phyloP scores from a whole-genome alignment of 1,139 yeast species.

The Blastobotrys apis region DNA sequence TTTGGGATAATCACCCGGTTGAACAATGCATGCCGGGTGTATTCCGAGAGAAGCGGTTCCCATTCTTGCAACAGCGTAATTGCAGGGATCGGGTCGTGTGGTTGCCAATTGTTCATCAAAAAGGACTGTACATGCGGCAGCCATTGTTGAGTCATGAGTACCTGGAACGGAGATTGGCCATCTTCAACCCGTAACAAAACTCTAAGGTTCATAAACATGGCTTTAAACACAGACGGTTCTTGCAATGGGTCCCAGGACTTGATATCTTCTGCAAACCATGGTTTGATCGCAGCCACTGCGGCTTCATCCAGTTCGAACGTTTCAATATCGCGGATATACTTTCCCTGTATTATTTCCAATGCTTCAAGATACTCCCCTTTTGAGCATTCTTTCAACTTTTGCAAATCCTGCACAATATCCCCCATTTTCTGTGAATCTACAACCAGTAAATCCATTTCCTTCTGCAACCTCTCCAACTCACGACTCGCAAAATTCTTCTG shows the following conservation, averaged over 20 bases:
- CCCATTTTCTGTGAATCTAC: not conserved
- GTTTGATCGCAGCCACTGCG: conserved; percentile 33
- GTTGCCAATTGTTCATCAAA: conserved; percentile 36
- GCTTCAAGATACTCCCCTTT: conserved; percentile 12
- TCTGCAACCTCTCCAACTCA: conserved; percentile 23
- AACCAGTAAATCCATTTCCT: conserved; percentile 18
- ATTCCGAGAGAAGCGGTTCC: conserved; percentile 38
- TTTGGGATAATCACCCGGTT: conserved; percentile 37
- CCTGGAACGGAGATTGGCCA: conserved; percentile 32
- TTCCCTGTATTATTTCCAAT: conserved; percentile 28
- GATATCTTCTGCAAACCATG: conserved; percentile 28
- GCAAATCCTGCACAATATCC: not conserved
- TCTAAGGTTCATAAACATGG: conserved; percentile 30
- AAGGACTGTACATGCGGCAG: conserved; percentile 33
- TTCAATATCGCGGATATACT: conserved; percentile 22
- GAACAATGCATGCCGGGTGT: conserved; percentile 33
- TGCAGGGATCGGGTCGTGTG: conserved; percentile 30
- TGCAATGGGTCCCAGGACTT: conserved; percentile 39
- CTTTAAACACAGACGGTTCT: conserved; percentile 30
- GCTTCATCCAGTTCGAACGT: conserved; percentile 28
- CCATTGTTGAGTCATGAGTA: conserved; percentile 38
- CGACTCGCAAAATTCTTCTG: conserved; percentile 24
- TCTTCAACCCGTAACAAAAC: conserved; percentile 20
- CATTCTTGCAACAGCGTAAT: conserved; percentile 41
- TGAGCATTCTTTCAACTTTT: conserved; percentile 7